Evolutionary conservation across 768 basidiomycete genomes (phyloP).

Genomic region (Tylopilus balloui): DNA sequence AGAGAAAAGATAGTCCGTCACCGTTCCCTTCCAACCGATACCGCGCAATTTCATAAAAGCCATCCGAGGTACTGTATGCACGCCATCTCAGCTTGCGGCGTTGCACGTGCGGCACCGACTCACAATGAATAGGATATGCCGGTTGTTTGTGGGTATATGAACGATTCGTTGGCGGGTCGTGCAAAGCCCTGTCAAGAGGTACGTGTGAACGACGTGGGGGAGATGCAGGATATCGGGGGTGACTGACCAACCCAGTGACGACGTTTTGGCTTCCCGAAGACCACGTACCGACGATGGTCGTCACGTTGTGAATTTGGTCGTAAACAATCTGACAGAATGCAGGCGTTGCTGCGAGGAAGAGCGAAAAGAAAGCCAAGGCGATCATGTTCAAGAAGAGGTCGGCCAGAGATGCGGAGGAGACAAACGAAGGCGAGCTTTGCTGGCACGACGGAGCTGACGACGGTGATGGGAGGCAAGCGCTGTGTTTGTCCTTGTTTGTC

Average conservation of each 20-base stretch:
- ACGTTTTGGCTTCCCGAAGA: constrained; percentile 73
- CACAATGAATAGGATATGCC: constrained; percentile 91
- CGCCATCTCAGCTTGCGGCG: not conserved
- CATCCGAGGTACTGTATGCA: constrained; percentile 53
- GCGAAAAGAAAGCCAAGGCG: constrained; percentile 21
- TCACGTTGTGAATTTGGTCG: constrained; percentile 57
- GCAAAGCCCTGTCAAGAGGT: constrained; percentile 62
- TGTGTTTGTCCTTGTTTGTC: constrained; percentile 27
- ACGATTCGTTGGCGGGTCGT: constrained; percentile 75
- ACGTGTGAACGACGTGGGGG: not conserved
- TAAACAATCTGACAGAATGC: constrained; percentile 39
- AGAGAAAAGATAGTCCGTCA: constrained; percentile 23
- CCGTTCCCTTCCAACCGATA: constrained; percentile 90
- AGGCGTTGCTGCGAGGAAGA: constrained; percentile 27
- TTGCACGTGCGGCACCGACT: constrained; percentile 23
- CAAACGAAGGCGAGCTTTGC: constrained; percentile 3
- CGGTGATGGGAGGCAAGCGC: constrained; percentile 21
- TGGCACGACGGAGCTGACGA: constrained; percentile 27
- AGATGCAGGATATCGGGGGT: too few species aligned
- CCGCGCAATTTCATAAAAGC: constrained; percentile 84
- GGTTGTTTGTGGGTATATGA: constrained; percentile 79
- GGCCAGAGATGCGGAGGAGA: not conserved
- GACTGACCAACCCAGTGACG: constrained; percentile 75
- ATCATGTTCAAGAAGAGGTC: constrained; percentile 6
- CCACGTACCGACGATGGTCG: constrained; percentile 80